phyloP scores from a whole-genome alignment of 83 land plant genomes.

The Diphasiastrum complanatum region DNA sequence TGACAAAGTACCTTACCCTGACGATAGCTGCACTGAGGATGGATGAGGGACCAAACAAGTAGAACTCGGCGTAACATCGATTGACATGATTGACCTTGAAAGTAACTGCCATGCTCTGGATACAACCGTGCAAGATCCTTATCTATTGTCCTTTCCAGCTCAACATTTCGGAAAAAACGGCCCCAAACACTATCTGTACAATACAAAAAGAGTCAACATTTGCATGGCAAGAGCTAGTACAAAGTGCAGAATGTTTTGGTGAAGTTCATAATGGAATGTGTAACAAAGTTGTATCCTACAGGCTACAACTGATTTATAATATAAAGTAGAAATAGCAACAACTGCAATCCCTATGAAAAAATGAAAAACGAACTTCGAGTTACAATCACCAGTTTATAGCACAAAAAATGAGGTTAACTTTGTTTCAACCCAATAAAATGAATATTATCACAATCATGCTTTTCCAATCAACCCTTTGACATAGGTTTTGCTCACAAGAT shows the following conservation, averaged over 20 bases:
- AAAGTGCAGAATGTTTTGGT: neutral
- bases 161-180: conserved; percentile 78
- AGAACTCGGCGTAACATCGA: conserved; percentile 70
- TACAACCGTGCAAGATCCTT: conserved; percentile 78
- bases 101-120: conserved; percentile 80
- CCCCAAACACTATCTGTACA: conserved; percentile 82
- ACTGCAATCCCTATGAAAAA: no score
- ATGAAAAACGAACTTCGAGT: no score
- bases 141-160: conserved; percentile 75
- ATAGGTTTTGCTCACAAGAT: no score
- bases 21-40: conserved; percentile 68
- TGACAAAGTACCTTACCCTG: conserved; percentile 52
- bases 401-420: no score
- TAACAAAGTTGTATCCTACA: neutral
- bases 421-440: no score
- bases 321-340: no score
- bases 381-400: no score
- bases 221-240: conserved; percentile 2
- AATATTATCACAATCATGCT: no score
- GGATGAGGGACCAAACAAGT: conserved; percentile 66
- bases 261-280: neutral
- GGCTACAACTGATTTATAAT: no score
- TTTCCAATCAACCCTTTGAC: no score
- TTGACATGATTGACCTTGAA: conserved; percentile 80
- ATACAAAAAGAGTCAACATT: conserved; percentile 1